These are phyloP conservation scores for Macrolepiota albuminosa DNA, from an alignment of 768 basidiomycete species.

Conservation along the genomic window DNA sequence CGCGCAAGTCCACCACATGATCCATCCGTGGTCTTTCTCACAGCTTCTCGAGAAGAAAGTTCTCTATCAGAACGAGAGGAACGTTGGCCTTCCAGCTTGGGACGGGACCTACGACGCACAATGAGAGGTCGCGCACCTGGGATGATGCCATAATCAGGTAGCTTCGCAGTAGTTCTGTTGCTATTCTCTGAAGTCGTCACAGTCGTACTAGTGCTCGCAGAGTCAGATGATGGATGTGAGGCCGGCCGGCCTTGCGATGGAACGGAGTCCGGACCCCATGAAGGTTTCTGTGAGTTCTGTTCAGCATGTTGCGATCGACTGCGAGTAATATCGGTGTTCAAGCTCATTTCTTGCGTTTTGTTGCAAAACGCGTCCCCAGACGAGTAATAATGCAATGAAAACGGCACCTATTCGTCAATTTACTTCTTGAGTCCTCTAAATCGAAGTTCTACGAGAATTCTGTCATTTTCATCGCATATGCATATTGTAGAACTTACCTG, in stretches of 20 bases:
- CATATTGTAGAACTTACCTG: background rate
- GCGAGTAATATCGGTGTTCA: background rate
- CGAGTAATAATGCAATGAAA: background rate
- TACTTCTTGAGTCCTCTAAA: background rate
- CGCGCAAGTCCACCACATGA: background rate
- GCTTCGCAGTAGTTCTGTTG: background rate
- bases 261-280: background rate
- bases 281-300: background rate
- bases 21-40: background rate
- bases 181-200: conserved; percentile 12
- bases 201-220: conserved; percentile 11
- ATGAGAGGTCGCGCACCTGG: background rate
- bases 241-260: background rate
- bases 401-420: background rate
- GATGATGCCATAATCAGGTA: background rate
- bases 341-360: background rate
- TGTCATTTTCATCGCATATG: background rate
- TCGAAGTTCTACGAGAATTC: background rate
- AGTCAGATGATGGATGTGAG: conserved; percentile 7
- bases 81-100: conserved; percentile 1
- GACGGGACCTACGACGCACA: conserved; percentile 5
- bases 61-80: conserved; percentile 3
- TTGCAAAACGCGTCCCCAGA: background rate
- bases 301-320: background rate
- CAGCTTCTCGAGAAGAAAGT: background rate